Conservation (phyloP, 192 early-diverging fungal species). For the Dispira parvispora region DNA sequence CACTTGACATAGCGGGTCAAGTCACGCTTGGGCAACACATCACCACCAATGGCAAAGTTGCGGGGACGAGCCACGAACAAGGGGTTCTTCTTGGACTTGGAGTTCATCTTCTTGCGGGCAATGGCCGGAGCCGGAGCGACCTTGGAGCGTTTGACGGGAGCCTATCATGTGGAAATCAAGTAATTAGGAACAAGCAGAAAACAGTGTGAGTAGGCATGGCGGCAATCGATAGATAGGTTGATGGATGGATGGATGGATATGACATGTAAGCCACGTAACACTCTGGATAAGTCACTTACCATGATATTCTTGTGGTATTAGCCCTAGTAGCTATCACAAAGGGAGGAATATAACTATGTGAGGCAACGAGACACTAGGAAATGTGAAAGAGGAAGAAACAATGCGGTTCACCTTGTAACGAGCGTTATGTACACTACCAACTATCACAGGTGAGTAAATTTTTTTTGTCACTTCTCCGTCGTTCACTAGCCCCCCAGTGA, state of each 20-base stretch:
- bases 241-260: slow-evolving; percentile 4
- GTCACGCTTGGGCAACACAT: slow-evolving; percentile 91
- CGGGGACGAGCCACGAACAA: slow-evolving; percentile 86
- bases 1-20: slow-evolving; percentile 96
- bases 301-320: too few relatives aligned
- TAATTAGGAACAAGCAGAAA: background rate
- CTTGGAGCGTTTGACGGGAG: slow-evolving; percentile 56
- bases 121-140: slow-evolving; percentile 78
- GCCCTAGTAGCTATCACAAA: too few relatives aligned
- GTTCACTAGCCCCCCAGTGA: too few relatives aligned
- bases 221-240: background rate
- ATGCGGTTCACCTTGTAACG: too few relatives aligned
- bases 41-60: slow-evolving; percentile 94
- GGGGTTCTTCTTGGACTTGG: slow-evolving; percentile 63
- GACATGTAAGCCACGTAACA: background rate
- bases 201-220: background rate
- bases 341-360: too few relatives aligned
- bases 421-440: too few relatives aligned
- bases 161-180: slow-evolving; percentile 8
- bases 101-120: slow-evolving; percentile 47
- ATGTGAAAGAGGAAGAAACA: too few relatives aligned
- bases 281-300: too few relatives aligned
- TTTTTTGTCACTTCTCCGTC: too few relatives aligned
- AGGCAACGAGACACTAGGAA: too few relatives aligned
- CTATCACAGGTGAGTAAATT: too few relatives aligned